Evolutionary conservation across 495 filamentous ascomycete species (phyloP).

Genomic region (Neurospora intermedia): DNA sequence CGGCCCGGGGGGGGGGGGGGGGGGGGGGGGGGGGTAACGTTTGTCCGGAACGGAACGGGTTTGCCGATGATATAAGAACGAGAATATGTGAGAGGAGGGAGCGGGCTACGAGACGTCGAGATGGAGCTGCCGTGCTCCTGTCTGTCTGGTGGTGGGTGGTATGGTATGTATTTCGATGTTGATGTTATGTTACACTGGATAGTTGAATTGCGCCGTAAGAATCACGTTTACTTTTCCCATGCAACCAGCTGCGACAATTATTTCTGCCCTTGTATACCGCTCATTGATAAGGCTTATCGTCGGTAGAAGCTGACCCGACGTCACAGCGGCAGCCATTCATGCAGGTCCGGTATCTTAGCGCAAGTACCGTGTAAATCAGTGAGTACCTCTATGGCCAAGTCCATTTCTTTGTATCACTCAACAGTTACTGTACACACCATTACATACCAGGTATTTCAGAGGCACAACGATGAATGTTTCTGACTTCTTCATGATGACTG

Average conservation of each 20-base stretch:
- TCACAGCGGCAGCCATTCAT: neutral
- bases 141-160: neutral
- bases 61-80: neutral
- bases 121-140: neutral
- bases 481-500: neutral
- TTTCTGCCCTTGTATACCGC: neutral
- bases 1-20: too few species aligned
- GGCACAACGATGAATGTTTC: neutral
- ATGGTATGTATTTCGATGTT: neutral
- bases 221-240: neutral
- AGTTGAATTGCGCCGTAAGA: neutral
- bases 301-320: neutral
- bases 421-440: neutral
- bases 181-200: neutral
- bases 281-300: neutral
- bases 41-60: neutral
- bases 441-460: neutral
- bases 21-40: neutral
- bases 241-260: neutral
- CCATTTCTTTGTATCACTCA: neutral
- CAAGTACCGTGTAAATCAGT: neutral
- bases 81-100: neutral
- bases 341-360: neutral
- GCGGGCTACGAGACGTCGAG: neutral
- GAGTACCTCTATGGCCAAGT: neutral